Percentiles rank a stretch among this genome's conserved stretches.
phyloP scores from a whole-genome alignment of 768 basidiomycete species.

The Tricholoma matsutake region DNA sequence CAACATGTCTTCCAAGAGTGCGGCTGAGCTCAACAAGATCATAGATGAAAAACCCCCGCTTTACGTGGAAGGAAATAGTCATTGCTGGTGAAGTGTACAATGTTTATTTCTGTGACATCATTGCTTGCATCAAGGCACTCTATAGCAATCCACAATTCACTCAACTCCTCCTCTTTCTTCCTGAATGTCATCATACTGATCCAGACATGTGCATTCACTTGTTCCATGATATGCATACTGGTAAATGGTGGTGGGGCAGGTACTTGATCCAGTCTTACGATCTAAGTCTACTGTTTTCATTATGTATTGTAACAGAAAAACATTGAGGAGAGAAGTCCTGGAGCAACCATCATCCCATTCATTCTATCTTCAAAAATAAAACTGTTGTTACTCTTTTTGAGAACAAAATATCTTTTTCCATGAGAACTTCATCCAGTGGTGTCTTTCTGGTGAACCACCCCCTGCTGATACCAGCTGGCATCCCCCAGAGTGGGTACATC shows the following conservation, averaged over 20 bases:
- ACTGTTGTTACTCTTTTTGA: slow-evolving; percentile 39
- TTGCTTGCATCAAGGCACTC: slow-evolving; percentile 34
- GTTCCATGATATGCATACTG: slow-evolving; percentile 44
- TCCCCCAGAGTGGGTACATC: slow-evolving; percentile 11
- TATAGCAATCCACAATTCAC: slow-evolving; percentile 33
- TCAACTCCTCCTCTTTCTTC: slow-evolving; percentile 26
- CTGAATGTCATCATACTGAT: slow-evolving; percentile 37
- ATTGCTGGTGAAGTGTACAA: too few relatives aligned
- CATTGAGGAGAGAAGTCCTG: slow-evolving; percentile 19
- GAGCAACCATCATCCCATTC: slow-evolving; percentile 36
- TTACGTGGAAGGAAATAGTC: too few relatives aligned
- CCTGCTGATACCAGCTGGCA: background rate
- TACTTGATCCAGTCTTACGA: slow-evolving; percentile 16
- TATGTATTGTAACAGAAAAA: slow-evolving; percentile 3
- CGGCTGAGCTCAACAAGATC: slow-evolving; percentile 21
- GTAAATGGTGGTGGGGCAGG: slow-evolving; percentile 55
- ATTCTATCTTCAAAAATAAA: slow-evolving; percentile 48
- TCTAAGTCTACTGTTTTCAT: too few relatives aligned
- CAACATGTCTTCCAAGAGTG: slow-evolving; percentile 21
- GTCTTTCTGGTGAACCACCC: too few relatives aligned
- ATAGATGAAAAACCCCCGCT: slow-evolving; percentile 23
- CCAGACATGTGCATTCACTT: slow-evolving; percentile 20
- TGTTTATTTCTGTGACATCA: slow-evolving; percentile 29
- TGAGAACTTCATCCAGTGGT: background rate
- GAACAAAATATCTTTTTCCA: slow-evolving; percentile 25